Evolutionary conservation across 306 rosid species (phyloP), one percentile per base, ranked within the genome.

Genomic region (Quercus aquifolioides): DNA sequence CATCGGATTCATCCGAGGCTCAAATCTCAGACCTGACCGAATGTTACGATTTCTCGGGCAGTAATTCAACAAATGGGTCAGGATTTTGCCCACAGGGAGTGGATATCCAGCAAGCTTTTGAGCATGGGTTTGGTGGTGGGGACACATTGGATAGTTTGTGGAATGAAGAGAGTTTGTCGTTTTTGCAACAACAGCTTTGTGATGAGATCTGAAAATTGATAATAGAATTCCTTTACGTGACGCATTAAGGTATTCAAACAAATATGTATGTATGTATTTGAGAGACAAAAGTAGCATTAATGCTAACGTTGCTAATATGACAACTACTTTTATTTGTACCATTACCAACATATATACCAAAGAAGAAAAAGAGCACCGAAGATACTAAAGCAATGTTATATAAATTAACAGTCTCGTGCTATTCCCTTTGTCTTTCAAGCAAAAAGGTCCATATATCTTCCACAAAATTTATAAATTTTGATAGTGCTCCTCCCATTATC

Each of bases 121-220:
- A 79, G 21, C 54, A 63, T 1, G 46, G 46, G 79, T 82, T 86
- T 60, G 83, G 78, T 49, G 89, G 79, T 68, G 88, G 82, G 23
- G 93, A 87, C 57, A 54, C 82, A 6, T 78, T 83, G 70, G 89
- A 88, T 41, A 70, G 77, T 54, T 76, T 88, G 67, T 92, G 97
- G 99, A 85, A 85, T 0, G 93, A 91, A 59, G 97, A 94, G 79
- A 91, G 90, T 68, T 77, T 87, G 51, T 84, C 88, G 81, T 92
- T 94, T 87, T 75, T 87, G 72, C 87, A 82, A 1, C 92, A 87
- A 33, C 89, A 86, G 69, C 88, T 89, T 69, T 80, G 63, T 67
- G 79, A 76, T 41, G 83, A 71, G 5, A n/a, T 74, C 11, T 65
- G 59, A 77, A 15, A 49, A 10, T 13, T 52, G 11, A 9, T 55